Conservation (phyloP, 1,284 basidiomycete species). For the Heliocybe sulcata region DNA sequence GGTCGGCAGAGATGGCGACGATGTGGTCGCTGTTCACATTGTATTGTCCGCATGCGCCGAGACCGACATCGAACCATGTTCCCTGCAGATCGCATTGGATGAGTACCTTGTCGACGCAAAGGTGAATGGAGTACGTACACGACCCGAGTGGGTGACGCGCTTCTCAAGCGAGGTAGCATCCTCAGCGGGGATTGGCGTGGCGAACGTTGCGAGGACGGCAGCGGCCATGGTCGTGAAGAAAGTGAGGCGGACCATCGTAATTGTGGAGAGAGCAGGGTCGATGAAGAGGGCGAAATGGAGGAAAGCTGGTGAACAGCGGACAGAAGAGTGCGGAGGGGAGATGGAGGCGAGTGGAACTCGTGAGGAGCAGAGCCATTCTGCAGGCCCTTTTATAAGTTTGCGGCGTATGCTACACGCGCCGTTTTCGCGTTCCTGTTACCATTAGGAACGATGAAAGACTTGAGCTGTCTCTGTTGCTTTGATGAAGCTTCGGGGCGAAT, state of each 20-base stretch:
- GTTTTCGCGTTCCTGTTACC: neutral
- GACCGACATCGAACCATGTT: conserved; percentile 33
- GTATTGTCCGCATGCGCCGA: conserved; percentile 32
- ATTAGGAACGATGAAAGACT: neutral
- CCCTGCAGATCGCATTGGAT: conserved; percentile 20
- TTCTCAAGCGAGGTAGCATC: neutral
- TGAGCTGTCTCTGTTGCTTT: neutral
- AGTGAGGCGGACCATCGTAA: neutral
- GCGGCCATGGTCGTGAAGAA: conserved; percentile 1
- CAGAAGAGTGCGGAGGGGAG: neutral
- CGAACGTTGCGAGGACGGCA: neutral
- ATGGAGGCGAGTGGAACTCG: neutral
- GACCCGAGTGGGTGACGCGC: conserved; percentile 1
- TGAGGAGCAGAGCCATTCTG: neutral
- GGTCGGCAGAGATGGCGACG: conserved; percentile 28
- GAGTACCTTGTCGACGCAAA: neutral
- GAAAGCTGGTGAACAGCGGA: neutral
- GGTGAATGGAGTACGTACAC: neutral
- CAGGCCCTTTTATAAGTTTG: neutral
- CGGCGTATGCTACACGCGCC: neutral
- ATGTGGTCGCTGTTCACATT: conserved; percentile 28
- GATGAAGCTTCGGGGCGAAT: conserved; percentile 1
- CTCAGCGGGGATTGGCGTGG: neutral
- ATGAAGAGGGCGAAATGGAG: neutral
- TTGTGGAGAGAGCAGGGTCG: neutral